These are phyloP conservation scores for Thermochaetoides thermophila DNA, from an alignment of 495 filamentous ascomycete genomes.

Conservation along the genomic window DNA sequence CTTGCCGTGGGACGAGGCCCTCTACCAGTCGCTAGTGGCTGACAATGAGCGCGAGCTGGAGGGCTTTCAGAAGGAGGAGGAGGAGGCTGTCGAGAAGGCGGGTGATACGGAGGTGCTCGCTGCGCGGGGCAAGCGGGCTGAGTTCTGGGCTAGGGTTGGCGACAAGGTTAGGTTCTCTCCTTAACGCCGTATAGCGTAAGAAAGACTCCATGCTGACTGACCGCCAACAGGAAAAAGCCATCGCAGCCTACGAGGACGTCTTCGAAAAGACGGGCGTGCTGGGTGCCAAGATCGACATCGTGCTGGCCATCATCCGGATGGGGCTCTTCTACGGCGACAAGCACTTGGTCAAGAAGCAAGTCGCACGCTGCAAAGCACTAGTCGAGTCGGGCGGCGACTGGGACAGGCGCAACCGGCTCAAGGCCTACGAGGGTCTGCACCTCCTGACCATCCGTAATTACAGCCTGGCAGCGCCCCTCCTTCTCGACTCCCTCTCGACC, in stretches of 20 bases:
- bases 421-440: constrained; percentile 94
- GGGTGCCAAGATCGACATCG: constrained; percentile 91
- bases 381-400: constrained; percentile 94
- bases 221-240: constrained; percentile 64
- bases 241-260: constrained; percentile 78
- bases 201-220: too few species aligned
- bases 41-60: constrained; percentile 88
- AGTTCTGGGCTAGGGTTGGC: constrained; percentile 84
- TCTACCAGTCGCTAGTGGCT: constrained; percentile 71
- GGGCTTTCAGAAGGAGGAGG: constrained; percentile 86
- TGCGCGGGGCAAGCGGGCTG: constrained; percentile 83
- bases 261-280: constrained; percentile 88
- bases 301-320: constrained; percentile 88
- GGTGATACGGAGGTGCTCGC: constrained; percentile 91
- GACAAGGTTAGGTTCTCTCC: constrained; percentile 59
- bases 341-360: constrained; percentile 76
- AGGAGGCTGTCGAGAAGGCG: constrained; percentile 84
- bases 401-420: constrained; percentile 93
- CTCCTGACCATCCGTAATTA: constrained; percentile 84
- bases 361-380: constrained; percentile 77
- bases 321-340: constrained; percentile 92
- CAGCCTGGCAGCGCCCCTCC: constrained; percentile 74
- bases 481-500: constrained; percentile 93
- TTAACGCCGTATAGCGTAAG: too few species aligned
- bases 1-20: constrained; percentile 76